Evolutionary conservation across 2,329 filamentous ascomycete genomes (phyloP), one percentile per base, ranked within the genome.

Genomic region (Stagonosporopsis tanaceti): DNA sequence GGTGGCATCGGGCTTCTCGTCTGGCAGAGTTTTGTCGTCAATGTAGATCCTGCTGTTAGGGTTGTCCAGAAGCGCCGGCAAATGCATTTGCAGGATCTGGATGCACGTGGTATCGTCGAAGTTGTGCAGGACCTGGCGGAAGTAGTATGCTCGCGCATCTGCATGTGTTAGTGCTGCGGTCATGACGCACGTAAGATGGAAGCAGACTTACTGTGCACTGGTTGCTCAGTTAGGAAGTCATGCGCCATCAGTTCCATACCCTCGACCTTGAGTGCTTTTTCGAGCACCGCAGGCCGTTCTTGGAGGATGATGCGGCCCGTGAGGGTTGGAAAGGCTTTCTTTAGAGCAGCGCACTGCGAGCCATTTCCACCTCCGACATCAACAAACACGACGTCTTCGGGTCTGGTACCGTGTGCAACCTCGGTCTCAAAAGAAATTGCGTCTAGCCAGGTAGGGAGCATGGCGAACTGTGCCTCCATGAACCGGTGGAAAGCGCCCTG

Each of bases 51-150:
- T 20, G 20, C 48, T 48, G 17, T 20, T 3, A 2, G 38, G 48
- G 20, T 30, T 44, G 3, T 44, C 8, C 7, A 35, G 45, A 2
- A 57, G 50, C 7, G 54, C 54, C 1, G 54, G 54, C 11, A 57
- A 48, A 12, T 57, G 48, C 54, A 57, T 57, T 12, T 57, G 54
- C 2, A 57, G 34, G 17, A 57, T 57, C 3, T 57, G 54, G 20
- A 57, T 57, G 48, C 44, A 48, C 1, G 44, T 50, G 14, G 20
- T 17, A 39, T 57, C 54, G 22, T 44, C 32, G 20, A 40, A 40
- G 39, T 35, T 40, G 34, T 46, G 54, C 15, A 57, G 42, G 22
- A 57, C 40, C 20, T 57, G 54, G 39, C 40, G 38, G 34, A 57
- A 40, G 45, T 57, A 53, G 50, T 57, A 57, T 8, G 54, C 54